Base-by-base conservation (phyloP, 495 filamentous ascomycete species). In the Sabuloglossum arenarium region DNA sequence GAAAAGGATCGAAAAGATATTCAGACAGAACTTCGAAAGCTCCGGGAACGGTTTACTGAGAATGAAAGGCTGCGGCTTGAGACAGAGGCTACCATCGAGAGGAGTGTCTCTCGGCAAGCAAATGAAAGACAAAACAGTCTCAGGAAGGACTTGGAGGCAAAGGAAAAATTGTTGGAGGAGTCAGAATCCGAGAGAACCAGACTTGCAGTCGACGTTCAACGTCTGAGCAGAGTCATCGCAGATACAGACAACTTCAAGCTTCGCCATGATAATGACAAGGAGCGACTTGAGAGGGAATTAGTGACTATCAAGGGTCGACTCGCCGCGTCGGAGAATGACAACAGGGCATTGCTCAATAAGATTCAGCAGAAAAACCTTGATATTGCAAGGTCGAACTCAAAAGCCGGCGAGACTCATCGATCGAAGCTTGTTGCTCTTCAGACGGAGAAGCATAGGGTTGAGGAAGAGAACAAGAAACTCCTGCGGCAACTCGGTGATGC, bases 301-400 rank as follows among this genome's bases (percentile, higher is more conserved):
- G 83, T 88, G 32, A 94, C 89, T 0, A 77, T 95, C 39, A 94
- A 90, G 63, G 89, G 90, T 56, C 81, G 91, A 29, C 74, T 98
- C 52, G 78, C 82, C 12, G 91, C 91, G 29, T 97, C 91, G 0
- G 91, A 98, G 63, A 96, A 97, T 63, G 91, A 97, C 68, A 97
- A 97, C 62, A 82, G 86, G n/a, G 81, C 88, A 34, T 72, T 98
- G 0, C 74, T 97, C 50, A 98, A 95, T 65, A 97, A 97, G 67
- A 75, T 98, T 11, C 91, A 98, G 61, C 90, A 96, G 62, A 98
- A 98, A 75, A 93, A 93, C 46, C 79, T 98, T 8, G 91, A 98
- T 64, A 91, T 98, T 64, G 90, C 88, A 29, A 76, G 93, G 42
- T 90, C 91, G 4, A 86, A 78, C 59, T 93, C 90, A 2, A 81